A percentile compares a stretch with the other conserved stretches of the same genome.
Conservation (phyloP, 371 early-diverging fungal genomes). For the Haplosporangium sp. region DNA sequence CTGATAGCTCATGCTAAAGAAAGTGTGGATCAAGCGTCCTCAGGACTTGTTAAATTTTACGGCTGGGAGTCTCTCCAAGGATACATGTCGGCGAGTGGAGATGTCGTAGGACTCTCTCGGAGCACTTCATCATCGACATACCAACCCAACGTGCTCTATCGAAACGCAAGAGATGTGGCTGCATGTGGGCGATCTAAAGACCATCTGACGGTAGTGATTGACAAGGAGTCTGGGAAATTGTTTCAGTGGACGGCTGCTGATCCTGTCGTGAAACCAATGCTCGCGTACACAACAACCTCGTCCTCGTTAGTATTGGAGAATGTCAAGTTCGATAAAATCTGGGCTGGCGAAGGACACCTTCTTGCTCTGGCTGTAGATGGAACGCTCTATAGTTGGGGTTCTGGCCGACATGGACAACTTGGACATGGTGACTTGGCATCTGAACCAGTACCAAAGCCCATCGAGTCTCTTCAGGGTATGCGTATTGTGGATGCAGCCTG, state of each 20-base stretch:
- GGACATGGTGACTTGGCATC: constrained; percentile 40
- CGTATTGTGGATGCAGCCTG: constrained; percentile 39
- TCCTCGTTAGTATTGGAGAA: neutral
- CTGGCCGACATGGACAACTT: constrained; percentile 50
- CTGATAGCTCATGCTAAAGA: neutral
- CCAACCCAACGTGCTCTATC: neutral
- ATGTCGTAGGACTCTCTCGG: constrained; percentile 12
- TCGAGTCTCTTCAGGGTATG: constrained; percentile 42
- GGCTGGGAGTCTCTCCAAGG: constrained; percentile 41
- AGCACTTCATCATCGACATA: neutral
- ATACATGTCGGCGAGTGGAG: constrained; percentile 5
- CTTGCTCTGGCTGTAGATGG: constrained; percentile 30
- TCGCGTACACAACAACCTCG: neutral
- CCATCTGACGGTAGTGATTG: constrained; percentile 26
- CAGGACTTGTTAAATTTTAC: constrained; percentile 8
- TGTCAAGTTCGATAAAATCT: constrained; percentile 21
- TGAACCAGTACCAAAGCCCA: constrained; percentile 17
- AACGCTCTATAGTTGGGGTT: constrained; percentile 49
- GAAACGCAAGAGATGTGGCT: constrained; percentile 26
- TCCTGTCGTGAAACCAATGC: constrained; percentile 6
- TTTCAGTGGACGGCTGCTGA: constrained; percentile 24
- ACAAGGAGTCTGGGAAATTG: constrained; percentile 5
- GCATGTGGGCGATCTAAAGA: constrained; percentile 29
- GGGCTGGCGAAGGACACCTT: constrained; percentile 51
- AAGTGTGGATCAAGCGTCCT: neutral